phyloP scores from a whole-genome alignment of 192 early-diverging fungal genomes.

The Backusella australiensis region DNA sequence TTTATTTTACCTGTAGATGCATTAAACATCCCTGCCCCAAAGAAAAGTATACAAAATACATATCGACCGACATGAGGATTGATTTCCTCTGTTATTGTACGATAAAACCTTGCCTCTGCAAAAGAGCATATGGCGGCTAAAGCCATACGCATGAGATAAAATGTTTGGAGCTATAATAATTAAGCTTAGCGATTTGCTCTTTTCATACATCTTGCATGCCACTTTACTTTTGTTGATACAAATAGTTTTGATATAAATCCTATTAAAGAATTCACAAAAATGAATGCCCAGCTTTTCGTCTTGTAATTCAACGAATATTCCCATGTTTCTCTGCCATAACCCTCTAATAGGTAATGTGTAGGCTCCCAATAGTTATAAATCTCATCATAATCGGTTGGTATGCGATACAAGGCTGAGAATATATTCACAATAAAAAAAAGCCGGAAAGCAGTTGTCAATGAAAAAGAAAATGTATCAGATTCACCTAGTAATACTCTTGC shows the following conservation, averaged over 20 bases:
- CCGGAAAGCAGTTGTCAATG: conserved; percentile 43
- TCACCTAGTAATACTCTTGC: conserved; percentile 16
- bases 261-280: conserved; percentile 58
- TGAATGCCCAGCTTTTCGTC: conserved; percentile 84
- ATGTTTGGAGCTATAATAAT: conserved; percentile 54
- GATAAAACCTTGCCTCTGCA: conserved; percentile 67
- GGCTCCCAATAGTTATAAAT: conserved; percentile 98
- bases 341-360: conserved; percentile 83
- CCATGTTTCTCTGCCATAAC: conserved; percentile 91
- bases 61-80: conserved; percentile 65
- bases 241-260: conserved; percentile 45
- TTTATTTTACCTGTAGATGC: conserved; percentile 60
- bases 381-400: conserved; percentile 79
- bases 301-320: conserved; percentile 90
- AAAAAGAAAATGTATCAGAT: conserved; percentile 24
- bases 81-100: conserved; percentile 55
- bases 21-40: conserved; percentile 85
- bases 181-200: too few relatives aligned
- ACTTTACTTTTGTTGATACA: conserved; percentile 37
- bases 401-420: conserved; percentile 51
- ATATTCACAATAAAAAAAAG: conserved; percentile 48
- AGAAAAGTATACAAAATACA: conserved; percentile 56
- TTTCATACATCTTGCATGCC: background rate
- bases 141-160: conserved; percentile 67
- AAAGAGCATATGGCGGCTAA: conserved; percentile 51